phyloP scores from a whole-genome alignment of 1,139 yeast species.

The Candida labiduridarum region DNA sequence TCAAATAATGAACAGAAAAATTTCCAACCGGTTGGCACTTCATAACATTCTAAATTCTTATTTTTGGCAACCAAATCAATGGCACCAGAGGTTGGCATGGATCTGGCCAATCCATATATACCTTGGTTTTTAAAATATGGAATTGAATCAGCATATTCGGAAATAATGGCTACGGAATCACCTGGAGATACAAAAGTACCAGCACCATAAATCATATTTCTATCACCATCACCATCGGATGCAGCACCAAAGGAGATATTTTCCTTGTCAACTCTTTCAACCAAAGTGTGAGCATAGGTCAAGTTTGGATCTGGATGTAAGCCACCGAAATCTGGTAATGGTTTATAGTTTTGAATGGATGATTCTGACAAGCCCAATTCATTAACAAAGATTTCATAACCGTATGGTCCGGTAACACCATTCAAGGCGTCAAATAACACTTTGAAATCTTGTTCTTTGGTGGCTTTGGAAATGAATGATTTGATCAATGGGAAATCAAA shows the following conservation, averaged over 20 bases:
- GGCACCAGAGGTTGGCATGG: conserved; percentile 97
- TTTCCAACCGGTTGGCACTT: conserved; percentile 99
- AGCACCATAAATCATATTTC: conserved; percentile 98
- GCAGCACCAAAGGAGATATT: conserved; percentile 96
- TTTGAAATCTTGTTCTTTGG: conserved; percentile 55
- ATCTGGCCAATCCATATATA: conserved; percentile 91
- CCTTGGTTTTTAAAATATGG: conserved; percentile 91
- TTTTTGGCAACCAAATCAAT: conserved; percentile 86
- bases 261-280: conserved; percentile 77
- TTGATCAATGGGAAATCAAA: conserved; percentile 87
- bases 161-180: conserved; percentile 95
- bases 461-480: conserved; percentile 56
- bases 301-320: conserved; percentile 97
- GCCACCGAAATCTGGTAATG: conserved; percentile 93
- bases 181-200: conserved; percentile 97
- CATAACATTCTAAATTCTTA: conserved; percentile 77
- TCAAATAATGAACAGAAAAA: conserved; percentile 95
- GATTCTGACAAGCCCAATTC: conserved; percentile 76
- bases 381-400: conserved; percentile 76
- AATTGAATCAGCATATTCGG: conserved; percentile 85
- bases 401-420: conserved; percentile 98
- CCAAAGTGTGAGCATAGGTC: conserved; percentile 89
- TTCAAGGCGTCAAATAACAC: conserved; percentile 87
- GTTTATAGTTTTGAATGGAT: conserved; percentile 75
- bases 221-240: conserved; percentile 97